These are phyloP conservation scores for Cercospora citrullina DNA, from an alignment of 2,329 filamentous ascomycete genomes.

Conservation along the genomic window DNA sequence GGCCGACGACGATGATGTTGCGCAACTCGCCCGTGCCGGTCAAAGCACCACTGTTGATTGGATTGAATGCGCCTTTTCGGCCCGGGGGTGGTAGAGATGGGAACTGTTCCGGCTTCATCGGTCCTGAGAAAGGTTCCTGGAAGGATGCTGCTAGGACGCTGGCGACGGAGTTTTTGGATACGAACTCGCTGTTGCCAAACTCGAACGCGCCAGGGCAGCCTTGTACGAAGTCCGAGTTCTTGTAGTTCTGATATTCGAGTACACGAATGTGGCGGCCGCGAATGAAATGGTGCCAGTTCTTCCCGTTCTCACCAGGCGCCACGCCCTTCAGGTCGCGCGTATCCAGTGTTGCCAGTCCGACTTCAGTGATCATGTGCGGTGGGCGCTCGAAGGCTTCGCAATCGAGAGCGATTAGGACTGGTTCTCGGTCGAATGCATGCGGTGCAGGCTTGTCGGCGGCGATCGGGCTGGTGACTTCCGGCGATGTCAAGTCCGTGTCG, in stretches of 20 bases:
- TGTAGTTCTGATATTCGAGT: constrained; percentile 63
- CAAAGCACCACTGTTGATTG: neutral
- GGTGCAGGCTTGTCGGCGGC: constrained; percentile 50
- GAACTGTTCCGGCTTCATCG: neutral
- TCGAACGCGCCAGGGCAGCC: constrained; percentile 74
- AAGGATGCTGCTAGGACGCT: constrained; percentile 56
- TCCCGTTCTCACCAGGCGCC: constrained; percentile 61
- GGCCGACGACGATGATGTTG: constrained; percentile 75
- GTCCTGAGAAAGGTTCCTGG: constrained; percentile 53
- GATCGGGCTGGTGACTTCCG: constrained; percentile 38
- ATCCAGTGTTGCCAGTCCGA: constrained; percentile 82
- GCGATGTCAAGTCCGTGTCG: constrained; percentile 20
- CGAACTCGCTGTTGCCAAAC: constrained; percentile 66
- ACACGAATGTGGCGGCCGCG: constrained; percentile 74
- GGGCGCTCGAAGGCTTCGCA: constrained; percentile 75
- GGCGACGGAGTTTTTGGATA: constrained; percentile 50
- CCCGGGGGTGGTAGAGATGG: neutral
- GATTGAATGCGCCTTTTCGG: neutral
- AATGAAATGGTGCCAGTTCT: constrained; percentile 68
- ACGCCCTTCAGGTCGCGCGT: constrained; percentile 58
- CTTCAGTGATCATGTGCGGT: constrained; percentile 71
- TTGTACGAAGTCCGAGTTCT: constrained; percentile 67
- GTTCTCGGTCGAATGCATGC: constrained; percentile 53
- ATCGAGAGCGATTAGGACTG: constrained; percentile 77
- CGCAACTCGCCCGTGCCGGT: constrained; percentile 43